Evolutionary conservation across 1,284 basidiomycete genomes (phyloP).

Genomic region (Hypsizygus ulmarius): DNA sequence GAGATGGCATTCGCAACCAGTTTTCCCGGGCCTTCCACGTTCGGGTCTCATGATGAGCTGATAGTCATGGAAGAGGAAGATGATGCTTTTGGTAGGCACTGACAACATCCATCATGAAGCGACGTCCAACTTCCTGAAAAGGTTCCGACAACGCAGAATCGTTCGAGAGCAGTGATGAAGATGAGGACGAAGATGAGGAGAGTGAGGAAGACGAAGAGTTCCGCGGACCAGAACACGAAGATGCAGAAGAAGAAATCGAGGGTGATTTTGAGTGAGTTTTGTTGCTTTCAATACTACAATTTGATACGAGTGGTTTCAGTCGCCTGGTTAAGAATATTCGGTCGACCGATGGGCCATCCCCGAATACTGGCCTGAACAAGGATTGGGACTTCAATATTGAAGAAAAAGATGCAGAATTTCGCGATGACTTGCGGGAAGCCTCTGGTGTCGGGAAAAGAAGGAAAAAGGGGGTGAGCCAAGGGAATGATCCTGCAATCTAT

Average conservation of each 20-base stretch:
- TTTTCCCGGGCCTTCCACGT: background rate
- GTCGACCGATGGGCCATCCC: slow-evolving; percentile 45
- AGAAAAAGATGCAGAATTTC: slow-evolving; percentile 64
- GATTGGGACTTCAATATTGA: slow-evolving; percentile 70
- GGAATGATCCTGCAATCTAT: background rate
- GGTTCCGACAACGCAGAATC: slow-evolving; percentile 15
- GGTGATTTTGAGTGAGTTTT: slow-evolving; percentile 45
- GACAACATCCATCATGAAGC: background rate
- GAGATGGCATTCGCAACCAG: background rate
- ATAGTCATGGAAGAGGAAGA: slow-evolving; percentile 21
- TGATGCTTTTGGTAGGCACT: slow-evolving; percentile 16
- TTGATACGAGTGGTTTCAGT: slow-evolving; percentile 31
- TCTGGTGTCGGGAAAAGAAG: slow-evolving; percentile 65
- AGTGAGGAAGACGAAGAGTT: slow-evolving; percentile 20
- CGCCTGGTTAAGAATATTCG: slow-evolving; percentile 64
- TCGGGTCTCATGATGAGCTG: slow-evolving; percentile 18
- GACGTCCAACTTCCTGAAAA: background rate
- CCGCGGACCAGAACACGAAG: slow-evolving; percentile 17
- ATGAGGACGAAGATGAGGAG: slow-evolving; percentile 17
- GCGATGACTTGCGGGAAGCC: slow-evolving; percentile 66
- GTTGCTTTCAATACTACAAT: background rate
- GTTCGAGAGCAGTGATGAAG: slow-evolving; percentile 9
- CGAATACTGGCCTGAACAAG: slow-evolving; percentile 47
- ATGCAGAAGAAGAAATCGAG: slow-evolving; percentile 41
- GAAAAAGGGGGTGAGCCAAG: slow-evolving; percentile 36